Conservation (phyloP, 2,329 filamentous ascomycete genomes). For the Neonectria faginata region DNA sequence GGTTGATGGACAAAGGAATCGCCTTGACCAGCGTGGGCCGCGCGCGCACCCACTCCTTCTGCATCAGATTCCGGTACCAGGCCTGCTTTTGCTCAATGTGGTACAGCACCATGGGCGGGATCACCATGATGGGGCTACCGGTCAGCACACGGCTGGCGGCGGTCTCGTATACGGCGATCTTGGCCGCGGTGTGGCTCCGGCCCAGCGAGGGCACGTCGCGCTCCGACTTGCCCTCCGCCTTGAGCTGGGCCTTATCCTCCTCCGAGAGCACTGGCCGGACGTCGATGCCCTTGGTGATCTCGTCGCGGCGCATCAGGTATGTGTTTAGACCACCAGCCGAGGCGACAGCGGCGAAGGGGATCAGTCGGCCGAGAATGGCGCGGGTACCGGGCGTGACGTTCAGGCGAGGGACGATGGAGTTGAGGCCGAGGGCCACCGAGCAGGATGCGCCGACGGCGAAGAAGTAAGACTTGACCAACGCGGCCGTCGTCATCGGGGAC, state of each 20-base stretch:
- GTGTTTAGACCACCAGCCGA: conserved; percentile 93
- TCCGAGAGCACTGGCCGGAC: conserved; percentile 85
- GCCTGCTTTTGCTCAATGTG: conserved; percentile 72
- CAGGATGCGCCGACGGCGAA: conserved; percentile 94
- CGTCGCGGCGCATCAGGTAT: conserved; percentile 96
- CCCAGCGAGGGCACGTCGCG: conserved; percentile 79
- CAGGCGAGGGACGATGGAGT: conserved; percentile 87
- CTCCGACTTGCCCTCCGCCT: conserved; percentile 69
- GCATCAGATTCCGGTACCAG: conserved; percentile 56
- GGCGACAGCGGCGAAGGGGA: conserved; percentile 95
- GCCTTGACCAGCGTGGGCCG: conserved; percentile 72
- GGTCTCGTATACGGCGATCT: conserved; percentile 91
- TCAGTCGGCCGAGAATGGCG: conserved; percentile 83
- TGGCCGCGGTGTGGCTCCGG: conserved; percentile 88
- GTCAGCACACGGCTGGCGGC: conserved; percentile 92
- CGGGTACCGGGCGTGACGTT: conserved; percentile 82
- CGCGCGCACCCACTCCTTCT: conserved; percentile 81
- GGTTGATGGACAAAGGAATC: conserved; percentile 80
- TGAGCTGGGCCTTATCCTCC: conserved; percentile 70
- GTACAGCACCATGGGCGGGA: conserved; percentile 89
- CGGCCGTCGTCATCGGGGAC: conserved; percentile 82
- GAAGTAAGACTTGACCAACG: conserved; percentile 89
- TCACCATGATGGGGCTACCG: conserved; percentile 95
- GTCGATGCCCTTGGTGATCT: conserved; percentile 93
- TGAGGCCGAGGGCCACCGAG: conserved; percentile 91